Conservation (phyloP, 257 asterid species). For the Cinchona pubescens region DNA sequence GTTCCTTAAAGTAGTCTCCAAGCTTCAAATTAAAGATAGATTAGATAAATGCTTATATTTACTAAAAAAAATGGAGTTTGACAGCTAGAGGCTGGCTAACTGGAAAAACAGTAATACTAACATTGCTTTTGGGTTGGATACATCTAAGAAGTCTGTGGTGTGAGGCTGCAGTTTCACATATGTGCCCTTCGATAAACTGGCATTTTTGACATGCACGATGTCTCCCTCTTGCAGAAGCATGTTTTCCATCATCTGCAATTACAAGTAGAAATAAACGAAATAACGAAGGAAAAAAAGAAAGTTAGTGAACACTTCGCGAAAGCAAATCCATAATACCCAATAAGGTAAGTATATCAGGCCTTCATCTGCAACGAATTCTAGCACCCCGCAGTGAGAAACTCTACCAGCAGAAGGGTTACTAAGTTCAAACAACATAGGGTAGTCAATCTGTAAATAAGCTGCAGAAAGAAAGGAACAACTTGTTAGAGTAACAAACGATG, state of each 20-base stretch:
- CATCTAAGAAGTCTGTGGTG: conserved; percentile 28
- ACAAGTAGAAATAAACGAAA: not conserved
- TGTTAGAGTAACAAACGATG: not conserved
- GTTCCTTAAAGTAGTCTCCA: conserved; percentile 32
- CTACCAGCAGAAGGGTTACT: conserved; percentile 17
- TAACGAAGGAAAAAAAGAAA: not conserved
- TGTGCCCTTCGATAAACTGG: conserved; percentile 24
- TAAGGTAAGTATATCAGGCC: conserved; percentile 33
- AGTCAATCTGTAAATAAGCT: conserved; percentile 32
- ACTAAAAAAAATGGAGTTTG: not conserved
- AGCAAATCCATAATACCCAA: conserved; percentile 20
- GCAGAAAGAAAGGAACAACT: conserved; percentile 5
- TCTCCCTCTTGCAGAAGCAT: conserved; percentile 41
- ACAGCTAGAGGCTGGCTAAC: not conserved
- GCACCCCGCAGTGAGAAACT: conserved; percentile 35
- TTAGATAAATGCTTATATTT: not conserved
- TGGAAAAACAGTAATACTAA: conserved; percentile 18
- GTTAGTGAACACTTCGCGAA: not conserved
- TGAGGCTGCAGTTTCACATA: conserved; percentile 36
- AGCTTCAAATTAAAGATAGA: conserved; percentile 18
- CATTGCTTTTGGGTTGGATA: conserved; percentile 40
- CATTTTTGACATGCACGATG: conserved; percentile 26
- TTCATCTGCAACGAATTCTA: conserved; percentile 35
- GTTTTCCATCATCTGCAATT: conserved; percentile 40
- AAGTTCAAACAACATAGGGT: conserved; percentile 35